Conservation (phyloP, 2,329 filamentous ascomycete genomes). For the Xylaria sp. region DNA sequence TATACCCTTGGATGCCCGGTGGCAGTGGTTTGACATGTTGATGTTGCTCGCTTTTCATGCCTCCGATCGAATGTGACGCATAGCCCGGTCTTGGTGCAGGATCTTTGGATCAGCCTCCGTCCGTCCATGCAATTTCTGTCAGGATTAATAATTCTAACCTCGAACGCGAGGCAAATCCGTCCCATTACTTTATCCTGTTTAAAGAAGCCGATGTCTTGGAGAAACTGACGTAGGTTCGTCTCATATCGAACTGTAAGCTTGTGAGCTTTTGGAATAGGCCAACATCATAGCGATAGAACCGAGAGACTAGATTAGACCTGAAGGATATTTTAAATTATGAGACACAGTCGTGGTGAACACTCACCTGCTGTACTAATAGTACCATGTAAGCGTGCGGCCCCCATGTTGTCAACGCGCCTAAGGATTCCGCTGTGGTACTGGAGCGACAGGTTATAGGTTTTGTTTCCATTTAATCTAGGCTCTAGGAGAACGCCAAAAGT, state of each 20-base stretch:
- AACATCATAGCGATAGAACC: background rate
- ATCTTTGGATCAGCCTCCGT: background rate
- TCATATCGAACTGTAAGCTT: background rate
- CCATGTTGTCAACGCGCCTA: background rate
- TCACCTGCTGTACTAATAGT: constrained; percentile 11
- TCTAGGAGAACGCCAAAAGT: background rate
- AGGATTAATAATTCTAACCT: background rate
- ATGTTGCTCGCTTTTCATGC: background rate
- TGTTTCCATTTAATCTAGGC: background rate
- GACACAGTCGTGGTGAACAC: background rate
- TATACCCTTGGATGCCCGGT: too few relatives aligned
- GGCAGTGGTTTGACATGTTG: background rate
- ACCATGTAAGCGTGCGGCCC: background rate
- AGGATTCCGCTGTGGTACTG: constrained; percentile 5
- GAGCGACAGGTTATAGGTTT: constrained; percentile 6
- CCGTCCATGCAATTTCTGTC: background rate
- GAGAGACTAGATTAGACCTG: constrained; percentile 9
- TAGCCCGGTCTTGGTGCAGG: background rate
- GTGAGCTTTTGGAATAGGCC: background rate
- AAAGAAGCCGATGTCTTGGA: background rate
- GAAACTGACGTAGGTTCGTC: background rate
- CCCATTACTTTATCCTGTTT: too few relatives aligned
- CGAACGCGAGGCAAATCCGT: background rate
- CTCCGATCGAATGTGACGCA: background rate
- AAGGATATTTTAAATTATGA: constrained; percentile 3